Evolutionary conservation across 2,329 filamentous ascomycete genomes (phyloP).

Genomic region (Drechslerella stenobrocha): DNA sequence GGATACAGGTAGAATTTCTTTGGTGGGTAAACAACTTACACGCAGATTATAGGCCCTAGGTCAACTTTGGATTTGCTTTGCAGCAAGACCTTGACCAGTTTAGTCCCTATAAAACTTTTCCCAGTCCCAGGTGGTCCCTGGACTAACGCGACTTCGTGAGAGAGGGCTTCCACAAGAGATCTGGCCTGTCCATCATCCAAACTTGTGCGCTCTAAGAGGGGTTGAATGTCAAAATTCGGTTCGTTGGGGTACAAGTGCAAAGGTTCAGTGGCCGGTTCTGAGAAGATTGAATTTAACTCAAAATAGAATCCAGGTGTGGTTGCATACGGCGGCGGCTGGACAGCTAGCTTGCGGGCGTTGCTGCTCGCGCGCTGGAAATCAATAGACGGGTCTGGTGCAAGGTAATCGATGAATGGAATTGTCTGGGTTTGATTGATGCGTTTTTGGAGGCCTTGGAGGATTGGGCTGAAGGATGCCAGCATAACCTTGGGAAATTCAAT

Average conservation of each 20-base stretch:
- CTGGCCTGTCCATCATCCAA: conserved; percentile 62
- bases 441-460: conserved; percentile 62
- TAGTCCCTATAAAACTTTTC: conserved; percentile 66
- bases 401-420: conserved; percentile 61
- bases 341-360: conserved; percentile 47
- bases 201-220: conserved; percentile 55
- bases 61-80: conserved; percentile 55
- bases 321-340: conserved; percentile 62
- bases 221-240: conserved; percentile 40
- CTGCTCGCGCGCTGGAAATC: conserved; percentile 21
- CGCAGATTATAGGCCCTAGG: conserved; percentile 61
- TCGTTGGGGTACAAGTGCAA: conserved; percentile 17
- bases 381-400: conserved; percentile 55
- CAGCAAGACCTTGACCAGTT: conserved; percentile 57
- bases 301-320: conserved; percentile 60
- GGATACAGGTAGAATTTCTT: too few species aligned
- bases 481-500: conserved; percentile 68
- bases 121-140: conserved; percentile 74
- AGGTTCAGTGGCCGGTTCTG: conserved; percentile 13
- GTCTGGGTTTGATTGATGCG: conserved; percentile 57
- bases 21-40: conserved; percentile 53
- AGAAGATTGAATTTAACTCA: conserved; percentile 54
- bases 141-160: conserved; percentile 63
- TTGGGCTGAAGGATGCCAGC: conserved; percentile 64
- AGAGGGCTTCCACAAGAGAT: conserved; percentile 62